These are phyloP conservation scores for Neurospora sp. DNA, from an alignment of 495 filamentous ascomycete genomes.

Conservation along the genomic window DNA sequence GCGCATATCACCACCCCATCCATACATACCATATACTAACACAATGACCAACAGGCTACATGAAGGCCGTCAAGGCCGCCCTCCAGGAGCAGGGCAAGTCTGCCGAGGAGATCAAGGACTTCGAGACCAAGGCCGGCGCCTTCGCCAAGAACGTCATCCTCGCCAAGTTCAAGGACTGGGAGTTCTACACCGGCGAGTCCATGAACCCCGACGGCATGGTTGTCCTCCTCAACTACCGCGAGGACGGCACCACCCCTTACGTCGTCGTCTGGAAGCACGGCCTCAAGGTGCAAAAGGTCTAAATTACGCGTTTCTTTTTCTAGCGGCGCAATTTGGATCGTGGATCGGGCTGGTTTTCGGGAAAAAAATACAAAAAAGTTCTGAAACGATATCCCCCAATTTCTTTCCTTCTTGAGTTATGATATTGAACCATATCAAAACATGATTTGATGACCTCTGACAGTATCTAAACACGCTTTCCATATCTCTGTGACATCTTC, in stretches of 20 bases:
- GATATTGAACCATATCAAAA: background rate
- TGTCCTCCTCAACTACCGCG: constrained; percentile 91
- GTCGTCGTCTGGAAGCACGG: constrained; percentile 95
- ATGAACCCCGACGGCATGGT: constrained; percentile 94
- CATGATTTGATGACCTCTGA: background rate
- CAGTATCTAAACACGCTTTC: background rate
- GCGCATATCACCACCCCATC: background rate
- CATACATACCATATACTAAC: background rate
- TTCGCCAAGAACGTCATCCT: constrained; percentile 74
- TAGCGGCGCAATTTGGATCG: background rate
- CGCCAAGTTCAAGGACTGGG: constrained; percentile 84
- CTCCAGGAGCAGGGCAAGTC: constrained; percentile 52
- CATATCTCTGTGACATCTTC: background rate
- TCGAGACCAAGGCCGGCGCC: constrained; percentile 59
- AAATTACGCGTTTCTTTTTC: constrained; percentile 23
- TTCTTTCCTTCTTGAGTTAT: background rate
- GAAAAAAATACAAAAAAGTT: background rate
- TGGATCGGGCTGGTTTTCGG: background rate
- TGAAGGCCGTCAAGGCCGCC: constrained; percentile 70
- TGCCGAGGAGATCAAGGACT: constrained; percentile 56
- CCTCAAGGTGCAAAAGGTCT: constrained; percentile 84
- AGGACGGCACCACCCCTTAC: constrained; percentile 86
- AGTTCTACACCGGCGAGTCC: constrained; percentile 83
- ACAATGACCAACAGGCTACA: constrained; percentile 50
- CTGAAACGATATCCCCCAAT: background rate